Conservation (phyloP, 169 alveolate genomes). For the Cryptosporidium sp. region DNA sequence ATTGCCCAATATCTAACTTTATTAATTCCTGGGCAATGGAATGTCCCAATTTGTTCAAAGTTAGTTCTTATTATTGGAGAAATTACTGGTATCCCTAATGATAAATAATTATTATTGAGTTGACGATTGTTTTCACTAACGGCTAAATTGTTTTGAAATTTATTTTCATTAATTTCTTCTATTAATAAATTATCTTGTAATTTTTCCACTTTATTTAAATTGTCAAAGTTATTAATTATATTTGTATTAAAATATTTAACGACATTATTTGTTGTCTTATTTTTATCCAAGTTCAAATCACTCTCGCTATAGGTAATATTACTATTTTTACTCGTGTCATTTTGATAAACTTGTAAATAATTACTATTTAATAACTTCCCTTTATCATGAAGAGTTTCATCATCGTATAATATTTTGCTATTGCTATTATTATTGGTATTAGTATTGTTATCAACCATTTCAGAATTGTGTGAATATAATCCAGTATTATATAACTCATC, state of each 20-base stretch:
- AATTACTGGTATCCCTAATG: slow-evolving; percentile 11
- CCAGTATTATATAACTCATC: background rate
- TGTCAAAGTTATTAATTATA: background rate
- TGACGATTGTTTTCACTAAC: background rate
- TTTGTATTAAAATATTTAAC: background rate
- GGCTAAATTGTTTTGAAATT: background rate
- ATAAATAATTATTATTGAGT: background rate
- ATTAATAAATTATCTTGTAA: background rate
- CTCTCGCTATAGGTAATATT: background rate
- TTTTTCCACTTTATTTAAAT: background rate
- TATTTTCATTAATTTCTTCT: background rate
- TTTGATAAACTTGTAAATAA: background rate
- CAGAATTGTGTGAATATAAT: background rate
- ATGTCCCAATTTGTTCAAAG: slow-evolving; percentile 36
- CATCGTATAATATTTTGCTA: background rate
- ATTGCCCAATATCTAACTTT: slow-evolving; percentile 76
- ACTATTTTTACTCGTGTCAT: background rate
- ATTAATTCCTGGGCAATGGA: slow-evolving; percentile 67
- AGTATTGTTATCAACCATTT: background rate
- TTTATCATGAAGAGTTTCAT: background rate
- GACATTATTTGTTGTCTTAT: background rate
- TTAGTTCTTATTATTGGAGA: slow-evolving; percentile 24
- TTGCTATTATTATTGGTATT: background rate
- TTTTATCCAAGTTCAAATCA: background rate
- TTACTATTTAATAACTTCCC: background rate